Evolutionary conservation across 805 yeast genomes (phyloP).

Genomic region (Wickerhamomyces mucosus): DNA sequence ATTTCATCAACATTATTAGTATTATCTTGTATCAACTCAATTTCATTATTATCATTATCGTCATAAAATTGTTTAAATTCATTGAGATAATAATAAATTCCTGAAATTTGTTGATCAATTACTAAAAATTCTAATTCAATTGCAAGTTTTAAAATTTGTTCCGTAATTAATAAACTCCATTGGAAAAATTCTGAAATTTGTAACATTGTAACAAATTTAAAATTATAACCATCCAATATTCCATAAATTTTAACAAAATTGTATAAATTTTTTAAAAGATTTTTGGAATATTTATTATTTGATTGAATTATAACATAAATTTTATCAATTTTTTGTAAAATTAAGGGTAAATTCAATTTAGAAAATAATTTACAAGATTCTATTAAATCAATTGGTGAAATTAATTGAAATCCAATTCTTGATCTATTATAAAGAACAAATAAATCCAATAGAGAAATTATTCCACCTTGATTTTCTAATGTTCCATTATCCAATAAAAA

Average conservation of each 20-base stretch:
- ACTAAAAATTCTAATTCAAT: constrained; percentile 48
- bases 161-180: constrained; percentile 60
- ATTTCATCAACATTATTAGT: constrained; percentile 1
- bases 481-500: constrained; percentile 41
- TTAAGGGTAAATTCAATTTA: constrained; percentile 47
- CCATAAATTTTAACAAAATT: constrained; percentile 21
- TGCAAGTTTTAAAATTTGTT: constrained; percentile 53
- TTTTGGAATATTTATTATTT: not conserved
- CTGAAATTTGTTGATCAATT: constrained; percentile 60
- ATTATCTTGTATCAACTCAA: not conserved
- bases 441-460: constrained; percentile 52
- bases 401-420: constrained; percentile 54
- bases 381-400: constrained; percentile 60
- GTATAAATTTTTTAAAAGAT: not conserved
- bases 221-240: constrained; percentile 19
- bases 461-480: constrained; percentile 43
- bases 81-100: constrained; percentile 54
- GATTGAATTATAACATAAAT: constrained; percentile 23
- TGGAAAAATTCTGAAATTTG: constrained; percentile 29
- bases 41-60: not conserved
- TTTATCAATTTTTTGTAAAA: constrained; percentile 27
- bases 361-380: constrained; percentile 53
- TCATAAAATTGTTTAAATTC: constrained; percentile 7
- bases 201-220: constrained; percentile 15
- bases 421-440: constrained; percentile 58